phyloP scores from a whole-genome alignment of 139 green algal genomes.

The Chlorella sp. region DNA sequence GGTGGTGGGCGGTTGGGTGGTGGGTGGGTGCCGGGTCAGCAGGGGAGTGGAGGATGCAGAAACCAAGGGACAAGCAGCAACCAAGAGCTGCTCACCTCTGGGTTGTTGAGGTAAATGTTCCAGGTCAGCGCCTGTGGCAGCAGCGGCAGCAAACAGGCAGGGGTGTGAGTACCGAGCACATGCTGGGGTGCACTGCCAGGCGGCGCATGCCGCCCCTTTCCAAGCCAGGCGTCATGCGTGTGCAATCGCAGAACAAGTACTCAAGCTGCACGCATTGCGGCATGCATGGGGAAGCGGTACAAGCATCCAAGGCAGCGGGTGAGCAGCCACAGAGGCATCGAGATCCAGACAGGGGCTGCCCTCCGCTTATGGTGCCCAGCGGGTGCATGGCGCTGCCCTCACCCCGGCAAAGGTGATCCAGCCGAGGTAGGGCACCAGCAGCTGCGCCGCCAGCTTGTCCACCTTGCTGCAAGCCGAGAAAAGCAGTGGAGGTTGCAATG shows the following conservation, averaged over 20 bases:
- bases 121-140: slow-evolving; percentile 21
- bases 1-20: neutral
- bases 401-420: slow-evolving; percentile 57
- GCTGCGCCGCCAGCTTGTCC: slow-evolving; percentile 34
- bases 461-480: slow-evolving; percentile 33
- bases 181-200: too few species aligned
- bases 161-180: too few species aligned
- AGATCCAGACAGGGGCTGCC: neutral
- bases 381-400: slow-evolving; percentile 1
- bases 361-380: too few species aligned
- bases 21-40: neutral
- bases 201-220: too few species aligned
- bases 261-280: too few species aligned
- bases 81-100: neutral
- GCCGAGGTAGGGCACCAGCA: slow-evolving; percentile 61
- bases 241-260: too few species aligned
- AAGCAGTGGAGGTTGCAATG: too few species aligned
- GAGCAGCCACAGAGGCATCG: neutral
- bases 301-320: too few species aligned
- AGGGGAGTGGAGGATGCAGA: neutral
- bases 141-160: too few species aligned
- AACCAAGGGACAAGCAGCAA: neutral
- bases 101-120: slow-evolving; percentile 44
- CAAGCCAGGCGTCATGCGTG: too few species aligned
- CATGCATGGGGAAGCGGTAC: too few species aligned